Conservation (phyloP, 2,329 filamentous ascomycete species). For the Calonectria hongkongensis region DNA sequence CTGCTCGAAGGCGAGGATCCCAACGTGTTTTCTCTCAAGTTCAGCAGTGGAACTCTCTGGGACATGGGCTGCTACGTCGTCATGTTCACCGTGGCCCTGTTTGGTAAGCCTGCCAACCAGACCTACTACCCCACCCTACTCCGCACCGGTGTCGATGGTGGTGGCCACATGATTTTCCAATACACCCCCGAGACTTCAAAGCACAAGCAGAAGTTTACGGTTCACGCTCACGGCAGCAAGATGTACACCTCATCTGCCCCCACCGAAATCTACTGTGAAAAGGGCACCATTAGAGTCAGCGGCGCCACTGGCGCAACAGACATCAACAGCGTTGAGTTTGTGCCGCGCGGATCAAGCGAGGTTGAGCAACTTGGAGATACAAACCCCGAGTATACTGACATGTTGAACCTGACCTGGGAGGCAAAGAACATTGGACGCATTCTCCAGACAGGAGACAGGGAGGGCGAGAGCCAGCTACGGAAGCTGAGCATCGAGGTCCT, state of each 20-base stretch:
- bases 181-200: slow-evolving; percentile 41
- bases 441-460: slow-evolving; percentile 36
- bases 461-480: slow-evolving; percentile 39
- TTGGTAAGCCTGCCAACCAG: slow-evolving; percentile 40
- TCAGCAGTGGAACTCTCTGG: slow-evolving; percentile 46
- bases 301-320: slow-evolving; percentile 45
- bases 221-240: slow-evolving; percentile 44
- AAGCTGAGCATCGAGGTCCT: slow-evolving; percentile 39
- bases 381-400: slow-evolving; percentile 35
- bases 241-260: slow-evolving; percentile 44
- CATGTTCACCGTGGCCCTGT: slow-evolving; percentile 45
- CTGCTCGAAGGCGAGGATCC: slow-evolving; percentile 39
- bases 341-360: slow-evolving; percentile 40
- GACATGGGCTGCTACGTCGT: slow-evolving; percentile 49
- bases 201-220: slow-evolving; percentile 38
- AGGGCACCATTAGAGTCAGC: slow-evolving; percentile 43
- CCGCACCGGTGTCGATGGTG: slow-evolving; percentile 40
- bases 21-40: slow-evolving; percentile 44
- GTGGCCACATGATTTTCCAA: slow-evolving; percentile 40
- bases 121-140: slow-evolving; percentile 38
- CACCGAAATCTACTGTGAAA: slow-evolving; percentile 48
- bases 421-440: slow-evolving; percentile 45
- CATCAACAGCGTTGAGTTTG: slow-evolving; percentile 40
- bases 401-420: slow-evolving; percentile 49
- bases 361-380: slow-evolving; percentile 41